Evolutionary conservation across 2,329 filamentous ascomycete genomes (phyloP), one percentile per base, ranked within the genome.

Genomic region (Alternaria solani): DNA sequence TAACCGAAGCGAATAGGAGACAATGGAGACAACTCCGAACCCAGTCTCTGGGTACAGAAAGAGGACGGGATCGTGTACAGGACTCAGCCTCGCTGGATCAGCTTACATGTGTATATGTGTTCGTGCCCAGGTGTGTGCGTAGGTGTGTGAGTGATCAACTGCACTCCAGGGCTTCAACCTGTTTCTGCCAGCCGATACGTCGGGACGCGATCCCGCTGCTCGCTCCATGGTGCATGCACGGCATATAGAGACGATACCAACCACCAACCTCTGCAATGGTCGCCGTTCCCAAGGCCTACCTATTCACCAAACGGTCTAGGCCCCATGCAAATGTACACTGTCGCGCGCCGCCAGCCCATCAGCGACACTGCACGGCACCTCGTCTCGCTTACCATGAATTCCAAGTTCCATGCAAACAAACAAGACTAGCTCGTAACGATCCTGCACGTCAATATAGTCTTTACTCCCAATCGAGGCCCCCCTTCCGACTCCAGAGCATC

Each of bases 1-100:
- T 26, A 52, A 52, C 30, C 47, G 28, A 47, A 58, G 55, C 55
- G 41, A 58, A 44, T 42, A 9, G 38, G 30, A 58, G 32, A 38
- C 34, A 14, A 38, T 44, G 55, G 55, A 54, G 41, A 8, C 5
- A 42, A 54, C 49, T 54, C 55, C 55, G 55, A 32, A 43, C 32
- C 49, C 51, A 44, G 14, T n/a, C 20, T 18, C 28, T 18, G 25
- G 32, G 26, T 43, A 43, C 25, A 12, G 32, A 14, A 25, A 12
- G 34, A 49, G 2, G 26, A 43, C 14, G 51, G 14, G 23, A 53
- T 32, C 34, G 20, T 32, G 43, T 36, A 34, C 23, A 23, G 44
- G 23, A 18, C n/a, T 34, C 18, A 48, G 44, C 18, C 44, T 48
- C 44, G 44, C 44, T 48, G 32, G 18, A 34, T 34, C 28, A 11